Base-by-base conservation (phyloP, 768 basidiomycete genomes). In the Clavaria fumosa region DNA sequence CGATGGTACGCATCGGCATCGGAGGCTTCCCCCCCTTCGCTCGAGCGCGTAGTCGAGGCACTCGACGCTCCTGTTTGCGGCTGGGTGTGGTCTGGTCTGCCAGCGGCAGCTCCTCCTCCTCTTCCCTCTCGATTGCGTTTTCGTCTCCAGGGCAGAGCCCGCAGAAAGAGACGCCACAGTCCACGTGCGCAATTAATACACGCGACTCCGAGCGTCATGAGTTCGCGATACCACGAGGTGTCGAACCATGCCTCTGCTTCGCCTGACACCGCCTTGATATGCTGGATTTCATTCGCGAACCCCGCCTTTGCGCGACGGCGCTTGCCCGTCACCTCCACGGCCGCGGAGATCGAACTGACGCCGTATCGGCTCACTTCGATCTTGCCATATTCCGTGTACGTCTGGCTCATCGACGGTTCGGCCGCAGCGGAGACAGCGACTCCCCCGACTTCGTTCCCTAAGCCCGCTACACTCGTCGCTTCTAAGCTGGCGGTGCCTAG, bases 401-500 rank as follows among this genome's bases (percentile, higher is more conserved):
- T 17, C 33, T 22, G 23, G n/a, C 39, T 39, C 27, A 34, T 31
- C 12, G 11, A 23, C n/a, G n/a, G n/a, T n/a, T n/a, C n/a, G n/a
- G n/a, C n/a, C n/a, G n/a, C n/a, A 30, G 22, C 27, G n/a, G 35
- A 38, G 14, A 33, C 48, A 20, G 22, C 33, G 28, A 83, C 62
- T 4, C 66, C 59, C 5, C 72, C 71, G 9, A 83, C 73, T 53
- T 85, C 80, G 47, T 84, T 82, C 1, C 75, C 74, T 50, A 79
- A 66, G 2, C 82, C 82, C 17, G 71, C 64, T 7, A 78, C 61
- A 32, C 72, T 74, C 0, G 80, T 82, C 0, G 78, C 75, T 50
- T 85, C 82, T 34, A 85, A 60, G 44, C 76, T 78, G 3, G 78
- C 79, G 1, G 77, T 77, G 14, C 79, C 79, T 14, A 82, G 60